Base-by-base conservation (phyloP, 306 rosid species). In the Cucumis melo region DNA sequence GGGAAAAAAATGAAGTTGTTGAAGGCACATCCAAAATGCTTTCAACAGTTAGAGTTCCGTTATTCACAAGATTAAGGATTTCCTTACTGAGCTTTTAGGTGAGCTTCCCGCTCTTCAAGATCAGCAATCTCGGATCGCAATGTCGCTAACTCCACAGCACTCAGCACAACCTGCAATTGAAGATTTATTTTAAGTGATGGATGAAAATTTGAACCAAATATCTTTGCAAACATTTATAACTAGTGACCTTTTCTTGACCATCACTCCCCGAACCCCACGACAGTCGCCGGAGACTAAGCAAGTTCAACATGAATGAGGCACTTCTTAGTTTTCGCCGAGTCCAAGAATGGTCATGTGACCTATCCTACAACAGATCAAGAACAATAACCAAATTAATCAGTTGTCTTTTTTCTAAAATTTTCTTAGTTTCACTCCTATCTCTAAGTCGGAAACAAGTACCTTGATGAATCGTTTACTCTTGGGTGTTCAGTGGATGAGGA, bases 41-140 rank as follows among this genome's bases (percentile, higher is more conserved):
- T 67, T 67, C 55, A 67, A 67, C 10, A 41, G 53, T 38, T 61
- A n/a, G n/a, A 3, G 60, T 46, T 53, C 24, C 13, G 55, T 51
- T 53, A 39, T 66, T 68, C 20, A 64, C 76, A 81, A 51, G 67
- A 42, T 78, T 60, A 57, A 84, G 41, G 61, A 17, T 64, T 75
- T 80, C 50, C 96, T 86, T 82, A 93, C 98, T 78, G 90, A 81
- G 98, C 97, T 83, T 85, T 93, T 71, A 90, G 76, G 68, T 87
- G 94, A 80, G 98, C 93, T 87, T 90, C 98, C 83, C 83, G 90
- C 82, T 93, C 97, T 86, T 87, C 96, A 81, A 85, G 64, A 72
- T 91, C 96, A 65, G 87, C 92, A 76, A 93, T 86, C 82, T 87
- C 96, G 10, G 97, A 83, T 27, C 87, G 88, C 84, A 93, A 90